Evolutionary conservation across 495 filamentous ascomycete genomes (phyloP), one percentile per base, ranked within the genome.

Genomic region (Xylaria sp.): DNA sequence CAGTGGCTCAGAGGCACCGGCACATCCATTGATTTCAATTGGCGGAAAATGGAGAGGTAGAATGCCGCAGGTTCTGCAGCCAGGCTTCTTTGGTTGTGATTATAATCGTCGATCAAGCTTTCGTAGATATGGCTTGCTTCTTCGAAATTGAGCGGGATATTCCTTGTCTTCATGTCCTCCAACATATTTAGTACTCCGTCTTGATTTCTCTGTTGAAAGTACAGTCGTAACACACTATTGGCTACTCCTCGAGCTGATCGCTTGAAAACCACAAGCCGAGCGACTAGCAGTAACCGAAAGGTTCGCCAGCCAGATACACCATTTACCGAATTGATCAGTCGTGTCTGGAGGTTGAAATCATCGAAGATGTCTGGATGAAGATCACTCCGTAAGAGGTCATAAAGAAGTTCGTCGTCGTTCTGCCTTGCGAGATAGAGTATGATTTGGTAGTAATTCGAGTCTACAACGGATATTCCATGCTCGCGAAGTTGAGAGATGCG

Each of bases 321-420:
- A 3, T 72, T 59, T 5, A 77, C 75, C 6, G 75, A 73, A 8
- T 70, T 55, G 19, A 81, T 29, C 26, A 81, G 72, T 2, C 29
- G 61, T 12, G 90, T 86, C 74, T 93, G 92, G 3, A 89, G 73
- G 1, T 81, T 50, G 0, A 59, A 58, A 77, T 97, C 89, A 66
- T 93, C 92, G 31, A 92, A 88, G 5, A 87, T 83, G 70, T 94
- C 92, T 0, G 92, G 92, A 78, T 96, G 92, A 55, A 93, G 88
- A 74, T 95, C 93, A 62, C 88, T 90, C 29, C 84, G 73, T 2
- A 95, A 75, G 3, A 97, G 74, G 68, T 87, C 83, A 15, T 85
- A 78, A 14, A 95, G 82, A 61, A 91, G 78, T 5, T 88, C 84
- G 1, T 82, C 80, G 17, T 90, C 86, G 7, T 86, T 82, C 66